A percentile compares a stretch with the other conserved stretches of the same genome.
Evolutionary conservation across 495 filamentous ascomycete species (phyloP).

Genomic region (Sabuloglossum arenarium): DNA sequence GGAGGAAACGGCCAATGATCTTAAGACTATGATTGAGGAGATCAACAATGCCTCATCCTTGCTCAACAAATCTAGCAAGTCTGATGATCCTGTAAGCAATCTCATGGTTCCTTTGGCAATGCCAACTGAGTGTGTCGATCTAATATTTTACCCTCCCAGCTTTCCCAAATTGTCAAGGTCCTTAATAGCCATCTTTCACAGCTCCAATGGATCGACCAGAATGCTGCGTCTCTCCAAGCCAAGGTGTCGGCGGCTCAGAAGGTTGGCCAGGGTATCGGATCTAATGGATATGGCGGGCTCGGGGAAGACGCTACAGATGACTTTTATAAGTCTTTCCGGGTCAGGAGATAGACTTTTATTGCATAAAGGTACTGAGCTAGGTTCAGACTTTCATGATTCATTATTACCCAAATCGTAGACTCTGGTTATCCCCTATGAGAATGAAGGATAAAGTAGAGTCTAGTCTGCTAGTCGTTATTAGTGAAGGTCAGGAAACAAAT

Average conservation of each 20-base stretch:
- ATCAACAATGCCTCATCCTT: constrained; percentile 73
- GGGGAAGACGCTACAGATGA: constrained; percentile 49
- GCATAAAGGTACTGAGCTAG: not conserved
- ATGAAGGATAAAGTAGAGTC: not conserved
- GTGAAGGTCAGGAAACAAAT: too few species aligned
- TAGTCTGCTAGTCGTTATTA: not conserved
- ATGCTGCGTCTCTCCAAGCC: constrained; percentile 52
- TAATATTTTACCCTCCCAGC: constrained; percentile 24
- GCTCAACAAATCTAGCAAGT: constrained; percentile 68
- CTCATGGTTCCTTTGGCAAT: not conserved
- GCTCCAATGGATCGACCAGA: constrained; percentile 77
- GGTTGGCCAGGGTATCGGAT: constrained; percentile 42
- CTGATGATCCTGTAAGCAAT: constrained; percentile 69
- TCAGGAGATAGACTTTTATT: constrained; percentile 15
- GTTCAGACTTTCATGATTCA: not conserved
- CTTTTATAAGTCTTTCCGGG: constrained; percentile 64
- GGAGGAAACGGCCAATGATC: constrained; percentile 78
- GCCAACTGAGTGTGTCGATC: not conserved
- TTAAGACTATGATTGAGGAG: constrained; percentile 90
- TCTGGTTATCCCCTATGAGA: not conserved
- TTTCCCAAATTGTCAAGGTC: constrained; percentile 83
- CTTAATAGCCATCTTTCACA: constrained; percentile 79
- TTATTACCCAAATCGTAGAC: not conserved
- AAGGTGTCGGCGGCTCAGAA: constrained; percentile 67
- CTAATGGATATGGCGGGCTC: constrained; percentile 35